Evolutionary conservation across 75 land plant species (phyloP), one percentile per base, ranked within the genome.

Genomic region (Pseudotsuga menziesii): DNA sequence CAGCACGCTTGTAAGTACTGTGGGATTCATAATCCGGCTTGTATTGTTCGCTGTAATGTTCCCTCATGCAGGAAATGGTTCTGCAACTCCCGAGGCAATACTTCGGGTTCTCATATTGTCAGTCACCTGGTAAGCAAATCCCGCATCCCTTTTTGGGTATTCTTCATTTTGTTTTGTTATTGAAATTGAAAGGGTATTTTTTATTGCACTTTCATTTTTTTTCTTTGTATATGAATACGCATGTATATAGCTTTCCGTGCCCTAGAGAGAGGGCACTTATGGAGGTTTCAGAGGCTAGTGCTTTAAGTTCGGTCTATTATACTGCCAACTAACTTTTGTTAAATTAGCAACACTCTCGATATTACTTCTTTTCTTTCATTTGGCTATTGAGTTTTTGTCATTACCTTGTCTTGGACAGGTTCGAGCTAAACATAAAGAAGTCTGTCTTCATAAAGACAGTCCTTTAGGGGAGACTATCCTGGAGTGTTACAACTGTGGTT

Each of bases 401-500:
- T 41, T 41, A 6, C 48, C 48, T 41, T 6, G 48, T 41, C 48
- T 4, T 59, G n/a, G 17, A 26, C 84, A 97, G 99, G 99, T 97
- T 61, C 90, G 99, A 71, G 98, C 99, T 54, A 97, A 97, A 74
- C 99, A 97, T 80, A 97, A 95, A 84, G 99, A 95, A 82, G 99
- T 95, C 55, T 97, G 99, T 75, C 92, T 97, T 62, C 99, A 97
- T 74, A 97, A 93, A 78, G 99, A 97, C 73, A 94, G 98, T 78
- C 98, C 99, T 39, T 73, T 97, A 63, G 99, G 99, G 81, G 99
- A 97, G 78, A 97, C 99, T 58, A 95, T 96, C 25, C 86, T 97
- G 57, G 99, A 97, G 74, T 97, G 99, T 79, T 97, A 97, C 75
- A 97, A 95, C 72, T 97, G 99, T 86, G 99, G 99, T 11, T 97